Base-by-base conservation (phyloP, 148 eudicot species). In the Silene uniflora region DNA sequence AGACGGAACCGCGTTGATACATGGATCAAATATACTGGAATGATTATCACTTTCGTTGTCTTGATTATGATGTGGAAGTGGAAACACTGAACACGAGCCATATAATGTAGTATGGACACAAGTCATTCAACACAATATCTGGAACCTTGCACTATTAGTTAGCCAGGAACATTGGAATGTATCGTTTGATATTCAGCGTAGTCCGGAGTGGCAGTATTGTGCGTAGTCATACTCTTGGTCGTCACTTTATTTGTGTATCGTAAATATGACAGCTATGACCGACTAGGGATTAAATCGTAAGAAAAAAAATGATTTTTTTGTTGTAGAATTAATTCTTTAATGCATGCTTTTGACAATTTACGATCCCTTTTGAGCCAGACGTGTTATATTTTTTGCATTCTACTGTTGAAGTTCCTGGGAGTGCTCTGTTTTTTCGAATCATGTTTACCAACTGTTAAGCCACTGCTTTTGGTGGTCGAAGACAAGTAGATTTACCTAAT, bases 21-120 rank as follows among this genome's bases (percentile, higher is more conserved):
- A 65, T 89, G 90, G 96, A 93, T 93, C 44, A 93, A 93, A 77
- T 91, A 80, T 25, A 89, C 84, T 32, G 98, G 96, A 84, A 91
- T 93, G 98, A 59, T 80, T 75, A 73, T 93, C 54, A 93, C 98
- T 4, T 49, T 93, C 76, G 69, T 91, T 56, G 76, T 89, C 76
- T 68, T 93, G 42, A 80, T 91, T 71, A 66, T 83, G 67, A 82
- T 93, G 69, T 91, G 93, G 98, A 84, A 91, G 86, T 93, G 96
- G 98, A 84, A 87, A 21, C 84, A 87, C 62, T 88, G 77, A 83
- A 75, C 32, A 66, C 16, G n/a, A 35, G 58, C 64, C 23, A 13
- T n/a, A 32, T 68, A 16, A 11, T 52, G 39, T 47, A 11, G 14
- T 14, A 27, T 18, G 16, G 39, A 35, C 39, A 35, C 39, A 35